Evolutionary conservation across 495 filamentous ascomycete genomes (phyloP).

Genomic region (Pyronema domesticum): DNA sequence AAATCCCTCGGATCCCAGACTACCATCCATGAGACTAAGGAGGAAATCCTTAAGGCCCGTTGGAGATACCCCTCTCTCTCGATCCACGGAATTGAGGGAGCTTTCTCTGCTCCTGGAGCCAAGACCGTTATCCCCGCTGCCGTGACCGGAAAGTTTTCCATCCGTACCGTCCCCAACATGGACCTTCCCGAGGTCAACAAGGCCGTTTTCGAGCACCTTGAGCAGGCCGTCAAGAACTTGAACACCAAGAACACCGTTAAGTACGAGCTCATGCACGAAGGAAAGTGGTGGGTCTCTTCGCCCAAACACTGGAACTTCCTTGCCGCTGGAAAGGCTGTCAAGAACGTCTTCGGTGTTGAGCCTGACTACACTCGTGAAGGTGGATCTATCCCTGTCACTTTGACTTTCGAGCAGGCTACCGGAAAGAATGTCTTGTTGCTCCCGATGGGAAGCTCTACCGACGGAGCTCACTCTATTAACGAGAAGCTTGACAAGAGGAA

Average conservation of each 20-base stretch:
- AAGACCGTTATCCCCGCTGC: slow-evolving; percentile 99
- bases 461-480: slow-evolving; percentile 92
- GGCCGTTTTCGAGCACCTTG: slow-evolving; percentile 61
- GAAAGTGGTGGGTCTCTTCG: slow-evolving; percentile 95
- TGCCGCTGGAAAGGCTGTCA: slow-evolving; percentile 78
- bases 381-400: slow-evolving; percentile 87
- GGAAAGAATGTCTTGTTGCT: slow-evolving; percentile 92
- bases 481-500: slow-evolving; percentile 95
- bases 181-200: slow-evolving; percentile 72
- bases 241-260: slow-evolving; percentile 79
- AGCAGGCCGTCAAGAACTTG: slow-evolving; percentile 62
- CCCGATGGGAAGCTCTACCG: slow-evolving; percentile 91
- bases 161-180: slow-evolving; percentile 96
- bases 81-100: slow-evolving; percentile 91
- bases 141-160: slow-evolving; percentile 93
- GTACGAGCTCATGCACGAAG: slow-evolving; percentile 62
- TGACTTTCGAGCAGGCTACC: slow-evolving; percentile 96
- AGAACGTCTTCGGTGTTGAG: slow-evolving; percentile 77
- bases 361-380: slow-evolving; percentile 95
- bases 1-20: slow-evolving; percentile 77
- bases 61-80: slow-evolving; percentile 91
- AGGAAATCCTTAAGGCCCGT: slow-evolving; percentile 77
- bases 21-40: slow-evolving; percentile 66
- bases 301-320: slow-evolving; percentile 98
- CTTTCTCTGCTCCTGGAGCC: slow-evolving; percentile 79